phyloP scores from a whole-genome alignment of 2,329 filamentous ascomycete species.

The Exophiala dermatitidis region DNA sequence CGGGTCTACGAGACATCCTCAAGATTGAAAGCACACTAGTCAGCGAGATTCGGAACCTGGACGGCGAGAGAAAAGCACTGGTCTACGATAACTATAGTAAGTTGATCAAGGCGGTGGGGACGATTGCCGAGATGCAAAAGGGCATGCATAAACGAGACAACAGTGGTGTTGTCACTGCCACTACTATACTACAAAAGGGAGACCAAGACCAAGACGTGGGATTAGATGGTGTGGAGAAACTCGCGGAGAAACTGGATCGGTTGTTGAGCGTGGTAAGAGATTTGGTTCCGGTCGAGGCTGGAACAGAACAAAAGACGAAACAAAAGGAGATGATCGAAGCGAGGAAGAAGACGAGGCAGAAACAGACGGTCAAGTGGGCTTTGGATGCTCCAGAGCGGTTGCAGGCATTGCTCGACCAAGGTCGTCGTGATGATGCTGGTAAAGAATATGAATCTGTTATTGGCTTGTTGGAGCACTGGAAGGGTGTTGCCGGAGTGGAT shows the following conservation, averaged over 20 bases:
- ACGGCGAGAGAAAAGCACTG: conserved; percentile 91
- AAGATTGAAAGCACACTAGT: conserved; percentile 42
- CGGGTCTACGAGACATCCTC: conserved; percentile 38
- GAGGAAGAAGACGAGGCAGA: conserved; percentile 30
- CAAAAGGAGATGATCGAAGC: conserved; percentile 23
- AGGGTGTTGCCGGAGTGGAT: conserved; percentile 38
- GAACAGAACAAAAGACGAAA: conserved; percentile 30
- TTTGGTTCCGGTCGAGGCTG: conserved; percentile 37
- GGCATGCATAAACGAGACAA: conserved; percentile 43
- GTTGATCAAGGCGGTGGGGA: conserved; percentile 91
- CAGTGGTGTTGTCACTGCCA: background rate
- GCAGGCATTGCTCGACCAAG: conserved; percentile 33
- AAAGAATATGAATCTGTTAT: conserved; percentile 39
- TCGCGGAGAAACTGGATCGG: conserved; percentile 28
- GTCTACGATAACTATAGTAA: conserved; percentile 99
- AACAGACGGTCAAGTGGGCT: conserved; percentile 42
- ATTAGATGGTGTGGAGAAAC: conserved; percentile 20
- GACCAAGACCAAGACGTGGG: conserved; percentile 6
- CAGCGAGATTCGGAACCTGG: conserved; percentile 74
- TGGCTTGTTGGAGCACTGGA: conserved; percentile 37
- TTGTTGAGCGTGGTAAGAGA: conserved; percentile 43
- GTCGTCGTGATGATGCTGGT: conserved; percentile 35
- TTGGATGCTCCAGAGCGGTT: conserved; percentile 37
- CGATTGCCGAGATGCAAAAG: conserved; percentile 64
- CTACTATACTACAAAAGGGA: background rate